Evolutionary conservation across 2,329 filamentous ascomycete genomes (phyloP).

Genomic region (Didymella segeticola): DNA sequence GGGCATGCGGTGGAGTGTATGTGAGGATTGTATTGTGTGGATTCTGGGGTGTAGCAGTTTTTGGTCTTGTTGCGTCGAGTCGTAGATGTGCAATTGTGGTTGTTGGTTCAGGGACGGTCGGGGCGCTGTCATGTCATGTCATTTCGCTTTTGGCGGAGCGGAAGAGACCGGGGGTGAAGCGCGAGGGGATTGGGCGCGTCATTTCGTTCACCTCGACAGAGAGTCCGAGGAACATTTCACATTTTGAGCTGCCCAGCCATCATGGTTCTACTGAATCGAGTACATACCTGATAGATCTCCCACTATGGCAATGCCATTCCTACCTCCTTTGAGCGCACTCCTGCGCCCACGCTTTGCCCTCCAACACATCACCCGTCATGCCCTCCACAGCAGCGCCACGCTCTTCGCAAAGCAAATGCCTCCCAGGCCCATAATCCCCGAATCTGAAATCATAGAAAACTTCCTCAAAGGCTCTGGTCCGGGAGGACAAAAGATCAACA

Average conservation of each 20-base stretch:
- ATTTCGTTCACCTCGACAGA: not conserved
- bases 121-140: conserved; percentile 12
- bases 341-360: conserved; percentile 20
- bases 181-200: conserved; percentile 18
- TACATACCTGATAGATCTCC: conserved; percentile 8
- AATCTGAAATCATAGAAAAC: conserved; percentile 79
- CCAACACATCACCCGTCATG: conserved; percentile 24
- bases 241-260: not conserved
- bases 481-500: conserved; percentile 98
- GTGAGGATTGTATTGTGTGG: not conserved
- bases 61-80: conserved; percentile 3
- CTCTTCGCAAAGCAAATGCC: conserved; percentile 55
- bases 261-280: conserved; percentile 28
- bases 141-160: conserved; percentile 17
- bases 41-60: not conserved
- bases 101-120: conserved; percentile 6
- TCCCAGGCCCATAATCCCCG: conserved; percentile 75
- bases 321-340: conserved; percentile 2
- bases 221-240: too few species aligned
- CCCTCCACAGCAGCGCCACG: conserved; percentile 8
- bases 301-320: conserved; percentile 15
- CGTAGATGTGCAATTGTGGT: not conserved
- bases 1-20: conserved; percentile 30
- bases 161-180: conserved; percentile 15
- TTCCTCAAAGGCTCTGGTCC: conserved; percentile 93